These are phyloP conservation scores for Apiotrichum montevideense DNA, from an alignment of 1,284 basidiomycete genomes.

Conservation along the genomic window DNA sequence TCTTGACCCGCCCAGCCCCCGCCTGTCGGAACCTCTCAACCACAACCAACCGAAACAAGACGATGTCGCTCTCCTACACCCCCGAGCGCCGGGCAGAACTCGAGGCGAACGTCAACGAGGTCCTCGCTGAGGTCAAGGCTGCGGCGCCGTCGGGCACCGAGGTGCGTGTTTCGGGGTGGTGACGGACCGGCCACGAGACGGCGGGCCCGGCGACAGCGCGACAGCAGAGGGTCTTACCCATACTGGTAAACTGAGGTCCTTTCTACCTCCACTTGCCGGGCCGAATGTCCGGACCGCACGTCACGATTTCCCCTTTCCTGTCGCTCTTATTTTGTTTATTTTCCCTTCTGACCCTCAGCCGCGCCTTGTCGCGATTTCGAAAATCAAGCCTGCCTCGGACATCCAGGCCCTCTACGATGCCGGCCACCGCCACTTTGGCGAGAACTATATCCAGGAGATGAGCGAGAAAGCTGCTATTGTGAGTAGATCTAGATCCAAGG, in stretches of 20 bases:
- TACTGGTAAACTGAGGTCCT: neutral
- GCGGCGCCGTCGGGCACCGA: slow-evolving; percentile 1
- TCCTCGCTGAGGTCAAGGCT: slow-evolving; percentile 36
- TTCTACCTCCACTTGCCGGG: too few relatives aligned
- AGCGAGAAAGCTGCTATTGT: slow-evolving; percentile 79
- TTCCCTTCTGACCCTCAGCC: slow-evolving; percentile 29
- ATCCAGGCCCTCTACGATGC: slow-evolving; percentile 72
- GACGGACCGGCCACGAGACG: too few relatives aligned
- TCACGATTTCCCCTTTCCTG: too few relatives aligned
- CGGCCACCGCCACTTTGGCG: slow-evolving; percentile 87
- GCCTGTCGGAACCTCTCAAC: too few relatives aligned
- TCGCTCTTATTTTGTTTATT: neutral
- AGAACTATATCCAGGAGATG: slow-evolving; percentile 95
- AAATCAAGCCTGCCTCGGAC: slow-evolving; percentile 84
- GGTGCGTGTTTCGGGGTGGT: slow-evolving; percentile 1
- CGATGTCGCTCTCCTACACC: slow-evolving; percentile 19
- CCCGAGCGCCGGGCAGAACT: slow-evolving; percentile 45
- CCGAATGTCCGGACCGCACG: neutral
- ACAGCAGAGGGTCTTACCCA: neutral
- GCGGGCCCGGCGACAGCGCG: neutral
- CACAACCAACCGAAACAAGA: too few relatives aligned
- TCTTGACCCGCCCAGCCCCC: too few relatives aligned
- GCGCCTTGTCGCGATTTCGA: slow-evolving; percentile 82
- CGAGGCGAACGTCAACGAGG: slow-evolving; percentile 43
- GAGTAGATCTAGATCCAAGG: slow-evolving; percentile 34